phyloP scores from a whole-genome alignment of 2,329 filamentous ascomycete genomes.

The Hypomyces rosellus region DNA sequence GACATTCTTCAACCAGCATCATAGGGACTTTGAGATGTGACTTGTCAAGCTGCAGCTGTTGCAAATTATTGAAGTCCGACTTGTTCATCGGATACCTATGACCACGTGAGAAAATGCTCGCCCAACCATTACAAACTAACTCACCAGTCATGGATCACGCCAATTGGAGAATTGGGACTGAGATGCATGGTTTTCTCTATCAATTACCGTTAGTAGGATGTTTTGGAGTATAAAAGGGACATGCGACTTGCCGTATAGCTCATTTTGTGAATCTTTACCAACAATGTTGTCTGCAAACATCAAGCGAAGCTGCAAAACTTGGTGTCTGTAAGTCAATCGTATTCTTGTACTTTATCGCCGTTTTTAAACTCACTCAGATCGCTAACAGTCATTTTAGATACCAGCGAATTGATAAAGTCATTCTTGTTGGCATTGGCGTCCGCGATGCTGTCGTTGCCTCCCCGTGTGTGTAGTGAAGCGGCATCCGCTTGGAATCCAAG shows the following conservation, averaged over 20 bases:
- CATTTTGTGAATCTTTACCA: slow-evolving; percentile 8
- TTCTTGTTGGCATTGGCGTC: not conserved
- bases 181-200: slow-evolving; percentile 10
- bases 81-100: slow-evolving; percentile 10
- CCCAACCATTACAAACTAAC: not conserved
- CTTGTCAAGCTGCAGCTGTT: slow-evolving; percentile 8
- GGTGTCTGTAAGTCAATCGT: not conserved
- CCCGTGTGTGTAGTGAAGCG: not conserved
- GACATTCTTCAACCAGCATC: slow-evolving; percentile 11
- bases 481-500: not conserved
- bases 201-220: not conserved
- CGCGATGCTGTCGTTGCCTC: not conserved
- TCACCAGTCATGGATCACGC: slow-evolving; percentile 9
- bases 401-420: slow-evolving; percentile 5
- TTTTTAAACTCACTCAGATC: not conserved
- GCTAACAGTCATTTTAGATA: slow-evolving; percentile 5
- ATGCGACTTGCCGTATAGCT: slow-evolving; percentile 3
- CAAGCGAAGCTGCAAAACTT: slow-evolving; percentile 9
- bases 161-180: slow-evolving; percentile 7
- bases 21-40: slow-evolving; percentile 7
- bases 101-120: not conserved
- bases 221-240: too few species aligned
- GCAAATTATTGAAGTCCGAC: slow-evolving; percentile 1
- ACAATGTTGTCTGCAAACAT: slow-evolving; percentile 11
- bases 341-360: not conserved